Evolutionary conservation across 2,329 filamentous ascomycete species (phyloP), one percentile per base, ranked within the genome.

Genomic region (Aspergillus hortae): DNA sequence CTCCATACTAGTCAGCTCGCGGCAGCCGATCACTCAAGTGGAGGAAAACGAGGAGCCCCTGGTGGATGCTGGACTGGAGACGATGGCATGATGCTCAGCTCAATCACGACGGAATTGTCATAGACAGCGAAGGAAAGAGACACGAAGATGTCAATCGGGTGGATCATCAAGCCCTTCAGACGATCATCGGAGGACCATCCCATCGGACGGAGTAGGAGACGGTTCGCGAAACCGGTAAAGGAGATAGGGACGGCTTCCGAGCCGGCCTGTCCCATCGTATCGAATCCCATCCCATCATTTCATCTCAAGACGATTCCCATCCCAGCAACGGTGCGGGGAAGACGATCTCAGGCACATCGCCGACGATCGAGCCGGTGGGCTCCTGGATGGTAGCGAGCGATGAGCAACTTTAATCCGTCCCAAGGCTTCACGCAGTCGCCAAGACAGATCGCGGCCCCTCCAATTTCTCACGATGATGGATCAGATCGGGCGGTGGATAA

Each of bases 281-380:
- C 15, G 4, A 41, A 15, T 12, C 11, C 17, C 14, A 15, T n/a
- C 38, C 17, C n/a, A 17, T 41, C 38, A 41, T 41, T 9, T 41
- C 38, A 19, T 41, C 17, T 15, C 38, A 41, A 10, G 4, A 6
- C 17, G 14, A 12, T 10, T 41, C 17, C 5, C 27, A 43, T 56
- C 12, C 21, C 46, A 52, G 51, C 54, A 56, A 55, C 54, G 54
- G 59, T 61, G 59, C 57, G 59, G 59, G 59, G 59, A 58, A 56
- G 56, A 53, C 52, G 57, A 60, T 61, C 56, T 49, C 53, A 54
- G 49, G 52, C 54, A 56, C 55, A 54, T 56, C 56, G 36, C 40
- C 27, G 48, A 49, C 46, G 57, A 59, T 55, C 53, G 54, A 56
- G 53, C n/a, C 23, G 23, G 42, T 27, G 42, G 42, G 25, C 42